Percentiles rank a stretch among this genome's conserved stretches.
Evolutionary conservation across 169 alveolate genomes (phyloP).

Genomic region (Eimeria maxima): DNA sequence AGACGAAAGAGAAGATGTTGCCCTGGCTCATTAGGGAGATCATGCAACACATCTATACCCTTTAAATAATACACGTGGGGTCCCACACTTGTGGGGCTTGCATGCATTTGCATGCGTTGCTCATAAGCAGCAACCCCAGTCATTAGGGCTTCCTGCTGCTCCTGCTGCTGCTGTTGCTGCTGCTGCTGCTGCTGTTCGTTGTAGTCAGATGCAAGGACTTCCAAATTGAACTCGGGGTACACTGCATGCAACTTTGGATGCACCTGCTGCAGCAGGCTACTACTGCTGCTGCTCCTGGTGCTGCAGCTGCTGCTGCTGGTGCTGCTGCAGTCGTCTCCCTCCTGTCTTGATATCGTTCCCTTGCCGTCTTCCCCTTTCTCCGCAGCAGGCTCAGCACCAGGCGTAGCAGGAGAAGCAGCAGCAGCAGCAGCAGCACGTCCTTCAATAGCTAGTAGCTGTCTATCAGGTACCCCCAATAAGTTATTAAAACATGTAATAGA

Average conservation of each 20-base stretch:
- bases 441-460: slow-evolving; percentile 26
- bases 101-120: not conserved
- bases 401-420: not conserved
- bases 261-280: not conserved
- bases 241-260: not conserved
- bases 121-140: not conserved
- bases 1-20: slow-evolving; percentile 17
- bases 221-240: not conserved
- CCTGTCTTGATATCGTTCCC: not conserved
- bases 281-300: not conserved
- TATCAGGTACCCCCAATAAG: not conserved
- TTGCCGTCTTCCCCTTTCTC: not conserved
- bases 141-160: too few species aligned
- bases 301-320: slow-evolving; percentile 15
- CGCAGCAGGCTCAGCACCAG: not conserved
- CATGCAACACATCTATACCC: not conserved
- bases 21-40: not conserved
- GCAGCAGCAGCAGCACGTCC: too few species aligned
- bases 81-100: not conserved
- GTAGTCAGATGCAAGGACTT: not conserved
- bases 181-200: not conserved
- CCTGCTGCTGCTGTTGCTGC: not conserved
- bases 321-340: not conserved
- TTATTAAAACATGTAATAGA: not conserved
- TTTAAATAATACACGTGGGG: not conserved